These are phyloP conservation scores for Rhynchosporium secalis DNA, from an alignment of 2,329 filamentous ascomycete genomes.

Conservation along the genomic window DNA sequence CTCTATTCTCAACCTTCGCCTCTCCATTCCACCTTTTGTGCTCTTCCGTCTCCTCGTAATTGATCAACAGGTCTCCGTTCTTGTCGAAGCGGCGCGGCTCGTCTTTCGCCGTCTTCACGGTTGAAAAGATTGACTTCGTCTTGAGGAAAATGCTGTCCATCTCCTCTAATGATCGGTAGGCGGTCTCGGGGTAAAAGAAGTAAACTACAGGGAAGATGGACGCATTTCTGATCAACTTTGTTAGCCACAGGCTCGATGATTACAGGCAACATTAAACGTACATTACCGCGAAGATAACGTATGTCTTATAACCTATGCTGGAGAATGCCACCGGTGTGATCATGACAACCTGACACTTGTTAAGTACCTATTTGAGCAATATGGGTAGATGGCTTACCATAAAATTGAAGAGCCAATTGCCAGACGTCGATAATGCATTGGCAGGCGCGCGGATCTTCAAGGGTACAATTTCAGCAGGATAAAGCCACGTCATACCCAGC, in stretches of 20 bases:
- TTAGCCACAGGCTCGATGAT: slow-evolving; percentile 48
- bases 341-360: slow-evolving; percentile 35
- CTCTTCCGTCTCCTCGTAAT: slow-evolving; percentile 36
- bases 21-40: slow-evolving; percentile 17
- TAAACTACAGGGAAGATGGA: slow-evolving; percentile 46
- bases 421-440: slow-evolving; percentile 51
- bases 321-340: slow-evolving; percentile 44
- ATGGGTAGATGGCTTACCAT: slow-evolving; percentile 36
- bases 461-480: slow-evolving; percentile 57
- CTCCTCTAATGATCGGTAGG: slow-evolving; percentile 63
- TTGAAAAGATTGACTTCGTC: slow-evolving; percentile 45
- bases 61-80: slow-evolving; percentile 55
- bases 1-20: slow-evolving; percentile 2
- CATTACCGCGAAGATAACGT: slow-evolving; percentile 59
- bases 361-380: neutral
- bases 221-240: slow-evolving; percentile 55
- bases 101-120: slow-evolving; percentile 44
- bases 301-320: slow-evolving; percentile 60
- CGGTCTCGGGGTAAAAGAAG: slow-evolving; percentile 66
- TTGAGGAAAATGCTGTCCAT: slow-evolving; percentile 66
- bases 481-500: slow-evolving; percentile 56
- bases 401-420: slow-evolving; percentile 58
- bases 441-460: slow-evolving; percentile 55
- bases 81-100: slow-evolving; percentile 59
- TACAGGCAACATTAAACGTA: slow-evolving; percentile 35